Evolutionary conservation across 169 alveolate species (phyloP).

Genomic region (Cardiosporidium cionae): DNA sequence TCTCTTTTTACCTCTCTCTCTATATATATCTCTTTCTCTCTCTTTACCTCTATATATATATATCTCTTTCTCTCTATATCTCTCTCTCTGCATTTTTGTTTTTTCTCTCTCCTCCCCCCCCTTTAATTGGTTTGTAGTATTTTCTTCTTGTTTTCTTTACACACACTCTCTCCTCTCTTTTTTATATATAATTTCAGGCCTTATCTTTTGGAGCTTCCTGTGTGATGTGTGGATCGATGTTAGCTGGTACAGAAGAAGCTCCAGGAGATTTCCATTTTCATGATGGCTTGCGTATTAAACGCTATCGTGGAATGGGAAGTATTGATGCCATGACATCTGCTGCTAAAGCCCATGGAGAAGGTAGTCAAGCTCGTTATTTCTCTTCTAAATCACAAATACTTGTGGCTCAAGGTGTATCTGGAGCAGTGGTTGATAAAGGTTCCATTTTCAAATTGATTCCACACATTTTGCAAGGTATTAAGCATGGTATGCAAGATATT

Average conservation of each 20-base stretch:
- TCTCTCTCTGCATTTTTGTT: too few species aligned
- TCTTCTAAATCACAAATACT: slow-evolving; percentile 47
- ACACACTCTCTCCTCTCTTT: not conserved
- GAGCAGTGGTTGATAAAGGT: slow-evolving; percentile 75
- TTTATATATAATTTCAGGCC: slow-evolving; percentile 29
- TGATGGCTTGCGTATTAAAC: slow-evolving; percentile 59
- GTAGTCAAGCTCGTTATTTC: slow-evolving; percentile 49
- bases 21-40: too few species aligned
- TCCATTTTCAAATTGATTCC: slow-evolving; percentile 65
- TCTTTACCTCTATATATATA: not conserved
- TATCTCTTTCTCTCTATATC: not conserved
- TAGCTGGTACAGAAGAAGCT: slow-evolving; percentile 89
- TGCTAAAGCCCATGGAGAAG: slow-evolving; percentile 2
- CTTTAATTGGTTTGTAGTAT: not conserved
- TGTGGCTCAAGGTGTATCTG: slow-evolving; percentile 78
- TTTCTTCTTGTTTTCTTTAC: not conserved
- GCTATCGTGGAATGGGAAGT: slow-evolving; percentile 61
- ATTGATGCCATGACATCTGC: slow-evolving; percentile 44
- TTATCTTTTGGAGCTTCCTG: slow-evolving; percentile 83
- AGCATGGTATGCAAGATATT: slow-evolving; percentile 38
- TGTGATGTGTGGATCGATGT: slow-evolving; percentile 81
- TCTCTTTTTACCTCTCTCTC: too few species aligned
- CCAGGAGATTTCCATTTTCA: slow-evolving; percentile 84
- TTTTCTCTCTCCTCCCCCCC: not conserved
- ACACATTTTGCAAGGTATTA: slow-evolving; percentile 53